Evolutionary conservation across 2,329 filamentous ascomycete species (phyloP), one percentile per base, ranked within the genome.

Genomic region (Fusarium abutilonis): DNA sequence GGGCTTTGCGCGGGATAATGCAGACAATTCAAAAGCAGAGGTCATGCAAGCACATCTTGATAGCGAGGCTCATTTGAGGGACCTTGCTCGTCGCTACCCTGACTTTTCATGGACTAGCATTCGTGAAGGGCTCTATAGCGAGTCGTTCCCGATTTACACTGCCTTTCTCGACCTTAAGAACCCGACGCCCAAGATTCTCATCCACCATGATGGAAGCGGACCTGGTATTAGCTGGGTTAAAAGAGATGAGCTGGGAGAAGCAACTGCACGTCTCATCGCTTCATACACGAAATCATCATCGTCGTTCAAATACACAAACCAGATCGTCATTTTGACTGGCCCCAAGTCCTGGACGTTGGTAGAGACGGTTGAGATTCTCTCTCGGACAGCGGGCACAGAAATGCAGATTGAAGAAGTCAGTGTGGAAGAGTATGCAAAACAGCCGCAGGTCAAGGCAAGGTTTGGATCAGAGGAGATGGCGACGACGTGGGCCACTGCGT

Each of bases 91-190:
- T 1, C 41, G 13, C 0, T 8, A 41, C 1, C 0, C 28, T 1
- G 34, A 17, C 0, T 48, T 67, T 15, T 46, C 63, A 1, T 67
- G 50, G 52, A 66, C 63, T 1, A 67, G 60, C 2, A 32, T 67
- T 1, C 64, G 63, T 0, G 63, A 66, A n/a, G 63, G 63, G 1
- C 43, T 66, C 0, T 67, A 67, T 10, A 62, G 52, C 39, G 63
- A 66, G n/a, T 66, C 63, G 0, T 66, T 64, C 0, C 63, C 63
- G 0, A 67, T 66, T 2, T 66, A 66, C 3, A 67, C 63, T 4
- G 42, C 63, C 1, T 66, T 66, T 3, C 55, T 64, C 1, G 40
- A 58, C 8, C 34, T 66, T 0, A 52, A 55, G 17, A 55, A 52
- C 4, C 52, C 63, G 0, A 42, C 36, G 0, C 26, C 40, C 0